A percentile compares a stretch with the other conserved stretches of the same genome.
These are phyloP conservation scores for Penicillium palitans DNA, from an alignment of 2,329 filamentous ascomycete genomes.

Conservation along the genomic window DNA sequence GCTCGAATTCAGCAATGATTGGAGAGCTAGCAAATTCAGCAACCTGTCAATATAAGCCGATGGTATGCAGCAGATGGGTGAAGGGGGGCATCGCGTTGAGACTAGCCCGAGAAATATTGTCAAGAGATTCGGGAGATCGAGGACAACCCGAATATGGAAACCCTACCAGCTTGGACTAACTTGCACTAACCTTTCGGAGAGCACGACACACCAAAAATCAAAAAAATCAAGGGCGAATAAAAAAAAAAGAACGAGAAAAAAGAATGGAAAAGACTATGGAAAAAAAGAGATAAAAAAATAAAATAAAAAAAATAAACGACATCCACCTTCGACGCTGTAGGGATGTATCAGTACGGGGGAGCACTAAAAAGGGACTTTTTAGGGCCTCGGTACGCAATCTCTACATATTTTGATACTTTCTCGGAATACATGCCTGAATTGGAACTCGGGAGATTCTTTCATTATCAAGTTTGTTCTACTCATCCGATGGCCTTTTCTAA, in stretches of 20 bases:
- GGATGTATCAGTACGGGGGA: not conserved
- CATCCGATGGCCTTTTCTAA: not conserved
- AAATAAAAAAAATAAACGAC: not conserved
- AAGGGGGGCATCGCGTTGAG: conserved; percentile 6
- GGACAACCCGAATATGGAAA: not conserved
- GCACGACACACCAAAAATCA: not conserved
- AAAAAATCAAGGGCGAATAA: not conserved
- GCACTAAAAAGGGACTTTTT: not conserved
- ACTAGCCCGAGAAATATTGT: conserved; percentile 4
- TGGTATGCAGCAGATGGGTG: conserved; percentile 6
- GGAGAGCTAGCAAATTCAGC: conserved; percentile 4
- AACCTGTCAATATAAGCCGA: conserved; percentile 8
- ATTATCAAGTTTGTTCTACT: not conserved
- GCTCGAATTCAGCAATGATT: conserved; percentile 16
- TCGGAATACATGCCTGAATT: not conserved
- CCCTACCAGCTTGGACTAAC: not conserved
- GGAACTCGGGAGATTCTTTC: not conserved
- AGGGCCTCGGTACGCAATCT: not conserved
- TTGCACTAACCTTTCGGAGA: not conserved
- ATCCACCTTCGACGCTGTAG: not conserved
- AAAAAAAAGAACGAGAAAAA: not conserved
- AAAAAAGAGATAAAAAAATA: not conserved
- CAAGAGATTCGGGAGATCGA: conserved; percentile 4
- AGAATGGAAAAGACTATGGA: not conserved
- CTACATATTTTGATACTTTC: not conserved